phyloP scores from a whole-genome alignment of 768 basidiomycete genomes.

The Panaeolus cyanescens region DNA sequence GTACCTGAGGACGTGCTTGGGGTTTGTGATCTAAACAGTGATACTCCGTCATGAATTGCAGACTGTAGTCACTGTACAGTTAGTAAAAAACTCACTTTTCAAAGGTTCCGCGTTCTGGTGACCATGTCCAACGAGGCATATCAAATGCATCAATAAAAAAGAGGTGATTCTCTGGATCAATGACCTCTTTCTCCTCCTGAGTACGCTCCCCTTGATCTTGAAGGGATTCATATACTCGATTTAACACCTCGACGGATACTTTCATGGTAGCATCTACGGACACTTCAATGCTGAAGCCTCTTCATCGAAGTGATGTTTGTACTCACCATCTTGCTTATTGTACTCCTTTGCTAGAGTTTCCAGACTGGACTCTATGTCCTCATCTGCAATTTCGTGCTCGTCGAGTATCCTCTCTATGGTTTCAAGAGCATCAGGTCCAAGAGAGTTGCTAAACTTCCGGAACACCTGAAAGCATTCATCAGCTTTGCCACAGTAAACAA shows the following conservation, averaged over 20 bases:
- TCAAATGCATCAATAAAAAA: slow-evolving; percentile 89
- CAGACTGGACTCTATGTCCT: slow-evolving; percentile 72
- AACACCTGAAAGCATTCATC: slow-evolving; percentile 57
- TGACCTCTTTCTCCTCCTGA: slow-evolving; percentile 54
- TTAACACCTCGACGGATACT: slow-evolving; percentile 66
- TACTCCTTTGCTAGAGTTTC: slow-evolving; percentile 86
- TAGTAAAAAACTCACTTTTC: slow-evolving; percentile 67
- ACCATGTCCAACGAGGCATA: slow-evolving; percentile 95
- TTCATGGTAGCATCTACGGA: slow-evolving; percentile 78
- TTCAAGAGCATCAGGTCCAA: slow-evolving; percentile 76
- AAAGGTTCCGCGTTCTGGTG: slow-evolving; percentile 82
- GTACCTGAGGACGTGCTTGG: slow-evolving; percentile 78
- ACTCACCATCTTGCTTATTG: slow-evolving; percentile 83
- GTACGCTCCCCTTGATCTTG: slow-evolving; percentile 63
- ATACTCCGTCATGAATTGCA: slow-evolving; percentile 6
- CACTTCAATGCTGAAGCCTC: not conserved
- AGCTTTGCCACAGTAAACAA: not conserved
- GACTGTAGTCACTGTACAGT: not conserved
- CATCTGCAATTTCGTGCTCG: slow-evolving; percentile 67
- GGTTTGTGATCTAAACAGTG: slow-evolving; percentile 44
- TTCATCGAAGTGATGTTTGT: not conserved
- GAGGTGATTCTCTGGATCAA: slow-evolving; percentile 83
- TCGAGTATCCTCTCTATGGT: slow-evolving; percentile 73
- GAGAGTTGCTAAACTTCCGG: slow-evolving; percentile 84
- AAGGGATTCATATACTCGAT: slow-evolving; percentile 73